A percentile compares a stretch with the other conserved stretches of the same genome.
Evolutionary conservation across 495 filamentous ascomycete species (phyloP).

Genomic region (Neurospora cerealis): DNA sequence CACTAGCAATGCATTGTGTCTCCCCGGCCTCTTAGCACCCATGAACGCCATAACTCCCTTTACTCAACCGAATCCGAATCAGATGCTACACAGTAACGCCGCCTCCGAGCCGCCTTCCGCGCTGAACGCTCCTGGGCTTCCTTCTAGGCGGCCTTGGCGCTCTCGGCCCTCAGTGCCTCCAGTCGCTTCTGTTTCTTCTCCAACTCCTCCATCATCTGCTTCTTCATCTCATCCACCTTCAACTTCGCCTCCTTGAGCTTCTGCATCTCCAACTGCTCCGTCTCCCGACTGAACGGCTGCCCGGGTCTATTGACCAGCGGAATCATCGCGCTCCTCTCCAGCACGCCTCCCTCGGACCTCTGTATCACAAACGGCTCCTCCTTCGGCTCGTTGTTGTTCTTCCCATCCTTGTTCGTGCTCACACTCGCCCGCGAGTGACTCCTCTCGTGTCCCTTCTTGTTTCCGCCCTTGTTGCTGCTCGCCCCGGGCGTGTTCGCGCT

Average conservation of each 20-base stretch:
- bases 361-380: not conserved
- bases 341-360: slow-evolving; percentile 37
- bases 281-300: slow-evolving; percentile 65
- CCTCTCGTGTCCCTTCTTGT: not conserved
- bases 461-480: not conserved
- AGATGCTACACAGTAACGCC: not conserved
- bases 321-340: slow-evolving; percentile 58
- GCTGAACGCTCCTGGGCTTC: not conserved
- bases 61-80: not conserved
- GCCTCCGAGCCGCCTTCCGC: not conserved
- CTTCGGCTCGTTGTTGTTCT: slow-evolving; percentile 1
- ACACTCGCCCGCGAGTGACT: not conserved
- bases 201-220: slow-evolving; percentile 53
- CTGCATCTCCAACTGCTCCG: slow-evolving; percentile 63
- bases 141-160: slow-evolving; percentile 5
- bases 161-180: slow-evolving; percentile 31
- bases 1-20: not conserved
- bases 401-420: slow-evolving; percentile 15
- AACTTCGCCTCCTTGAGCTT: slow-evolving; percentile 60
- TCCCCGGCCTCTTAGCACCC: not conserved
- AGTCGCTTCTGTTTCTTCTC: slow-evolving; percentile 48
- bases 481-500: not conserved
- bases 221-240: slow-evolving; percentile 55
- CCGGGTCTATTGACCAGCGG: slow-evolving; percentile 51
- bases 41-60: not conserved